A percentile compares a stretch with the other conserved stretches of the same genome.
These are phyloP conservation scores for Umbelopsis sp. DNA, from an alignment of 192 early-diverging fungal species.

Conservation along the genomic window DNA sequence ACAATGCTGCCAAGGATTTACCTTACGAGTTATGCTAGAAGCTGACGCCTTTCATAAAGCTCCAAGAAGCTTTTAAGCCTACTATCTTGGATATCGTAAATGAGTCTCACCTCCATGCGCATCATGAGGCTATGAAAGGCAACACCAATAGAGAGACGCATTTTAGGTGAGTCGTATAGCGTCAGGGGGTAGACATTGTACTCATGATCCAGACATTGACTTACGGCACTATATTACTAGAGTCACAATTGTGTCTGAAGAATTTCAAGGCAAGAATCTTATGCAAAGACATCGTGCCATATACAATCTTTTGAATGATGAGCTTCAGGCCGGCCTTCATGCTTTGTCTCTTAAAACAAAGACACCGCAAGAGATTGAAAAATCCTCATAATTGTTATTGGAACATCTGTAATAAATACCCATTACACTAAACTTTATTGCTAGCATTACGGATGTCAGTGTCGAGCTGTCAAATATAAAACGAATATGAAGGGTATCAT, in stretches of 20 bases:
- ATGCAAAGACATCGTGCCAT: slow-evolving; percentile 72
- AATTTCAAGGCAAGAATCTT: slow-evolving; percentile 61
- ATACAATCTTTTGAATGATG: slow-evolving; percentile 68
- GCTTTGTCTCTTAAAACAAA: slow-evolving; percentile 79
- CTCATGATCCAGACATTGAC: background rate
- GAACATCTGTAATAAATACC: background rate
- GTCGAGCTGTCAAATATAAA: too few relatives aligned
- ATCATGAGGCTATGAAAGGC: slow-evolving; percentile 89
- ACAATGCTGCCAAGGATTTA: background rate
- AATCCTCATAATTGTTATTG: slow-evolving; percentile 12
- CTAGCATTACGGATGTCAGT: too few relatives aligned
- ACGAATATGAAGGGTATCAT: background rate
- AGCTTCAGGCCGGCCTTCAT: slow-evolving; percentile 77
- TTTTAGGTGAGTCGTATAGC: slow-evolving; percentile 58
- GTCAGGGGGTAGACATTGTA: background rate
- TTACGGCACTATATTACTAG: slow-evolving; percentile 27
- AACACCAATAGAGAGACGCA: slow-evolving; percentile 78
- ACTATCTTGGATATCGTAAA: slow-evolving; percentile 70
- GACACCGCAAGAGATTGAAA: slow-evolving; percentile 67
- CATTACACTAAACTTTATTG: background rate
- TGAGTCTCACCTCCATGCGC: slow-evolving; percentile 77
- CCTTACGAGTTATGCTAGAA: background rate
- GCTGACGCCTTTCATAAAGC: background rate
- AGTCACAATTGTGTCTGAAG: slow-evolving; percentile 70
- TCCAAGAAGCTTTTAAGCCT: slow-evolving; percentile 56